Evolutionary conservation across 129 eudicot genomes (phyloP), one percentile per base, ranked within the genome.

Genomic region (Sambucus nigra): DNA sequence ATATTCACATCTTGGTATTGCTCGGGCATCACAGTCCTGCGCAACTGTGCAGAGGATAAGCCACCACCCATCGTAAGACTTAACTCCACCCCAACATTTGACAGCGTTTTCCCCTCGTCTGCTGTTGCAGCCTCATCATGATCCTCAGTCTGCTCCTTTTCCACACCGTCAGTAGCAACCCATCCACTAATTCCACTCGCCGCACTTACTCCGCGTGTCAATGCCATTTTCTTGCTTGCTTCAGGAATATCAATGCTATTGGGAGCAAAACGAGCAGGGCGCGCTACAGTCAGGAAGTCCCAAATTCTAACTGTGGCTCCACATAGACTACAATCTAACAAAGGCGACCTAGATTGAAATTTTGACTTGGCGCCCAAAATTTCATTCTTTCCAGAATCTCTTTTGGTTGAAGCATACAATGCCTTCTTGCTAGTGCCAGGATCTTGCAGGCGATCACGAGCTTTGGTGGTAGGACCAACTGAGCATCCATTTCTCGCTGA

Each of bases 131-230:
- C 85, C 50, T 75, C 94, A 65, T 83, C 92, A 45, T 66, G 77
- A 67, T 84, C 89, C 48, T 71, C 86, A 2, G 60, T 71, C 56
- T 77, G 87, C 42, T 80, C 81, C 67, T 71, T 83, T 27, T 73
- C 86, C 59, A 61, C 26, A 55, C 76, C 82, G 61, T 84, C 82
- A 42, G 81, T 67, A 45, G 85, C 81, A 57, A 80, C 77, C 97
- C 97, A 80, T 19, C 97, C 97, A 62, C 74, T 78, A 42, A 84
- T 76, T 40, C 97, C 97, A 63, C 97, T 88, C 0, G 97, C 92
- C 20, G 97, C 97, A 78, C 97, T 88, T 50, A 51, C 75, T 42
- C 94, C 97, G 55, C 91, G 87, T 21, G 92, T 84, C 61, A 80
- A 62, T 49, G 63, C 57, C 82, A 84, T 61, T 60, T 80, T 88